Evolutionary conservation across 2,329 filamentous ascomycete genomes (phyloP).

Genomic region (Curvularia verruculosa): DNA sequence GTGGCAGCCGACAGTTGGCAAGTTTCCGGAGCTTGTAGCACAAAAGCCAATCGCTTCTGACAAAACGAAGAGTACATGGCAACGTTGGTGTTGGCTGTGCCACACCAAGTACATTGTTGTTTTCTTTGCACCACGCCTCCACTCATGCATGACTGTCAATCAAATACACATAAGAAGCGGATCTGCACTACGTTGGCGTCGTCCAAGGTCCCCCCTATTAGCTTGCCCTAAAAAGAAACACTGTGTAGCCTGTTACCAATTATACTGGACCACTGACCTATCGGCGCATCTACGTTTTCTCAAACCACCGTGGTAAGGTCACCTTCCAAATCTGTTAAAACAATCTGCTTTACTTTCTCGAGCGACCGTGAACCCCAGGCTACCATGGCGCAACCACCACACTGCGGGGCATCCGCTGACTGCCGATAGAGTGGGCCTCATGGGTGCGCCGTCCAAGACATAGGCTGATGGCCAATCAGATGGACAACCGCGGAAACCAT

Average conservation of each 20-base stretch:
- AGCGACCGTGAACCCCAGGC: slow-evolving; percentile 10
- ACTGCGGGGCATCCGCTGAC: background rate
- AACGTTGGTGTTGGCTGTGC: background rate
- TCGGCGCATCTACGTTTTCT: slow-evolving; percentile 1
- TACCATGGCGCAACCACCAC: slow-evolving; percentile 8
- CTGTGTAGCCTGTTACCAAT: background rate
- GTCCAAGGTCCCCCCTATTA: slow-evolving; percentile 7
- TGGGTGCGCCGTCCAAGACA: slow-evolving; percentile 1
- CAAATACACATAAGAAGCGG: background rate
- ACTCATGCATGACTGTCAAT: background rate
- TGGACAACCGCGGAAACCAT: background rate
- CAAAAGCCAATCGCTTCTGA: background rate
- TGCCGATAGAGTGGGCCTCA: slow-evolving; percentile 1
- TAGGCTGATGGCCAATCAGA: background rate
- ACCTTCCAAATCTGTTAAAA: slow-evolving; percentile 7
- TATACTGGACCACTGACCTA: background rate
- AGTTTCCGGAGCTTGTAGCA: slow-evolving; percentile 4
- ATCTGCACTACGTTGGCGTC: slow-evolving; percentile 4
- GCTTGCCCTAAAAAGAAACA: background rate
- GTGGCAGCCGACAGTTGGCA: slow-evolving; percentile 8
- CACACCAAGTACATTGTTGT: background rate
- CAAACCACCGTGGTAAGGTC: slow-evolving; percentile 3
- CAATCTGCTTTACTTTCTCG: slow-evolving; percentile 6
- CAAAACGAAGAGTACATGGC: background rate
- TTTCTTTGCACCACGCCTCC: background rate